Evolutionary conservation across 345 rosid genomes (phyloP).

Genomic region (Pistacia vera): DNA sequence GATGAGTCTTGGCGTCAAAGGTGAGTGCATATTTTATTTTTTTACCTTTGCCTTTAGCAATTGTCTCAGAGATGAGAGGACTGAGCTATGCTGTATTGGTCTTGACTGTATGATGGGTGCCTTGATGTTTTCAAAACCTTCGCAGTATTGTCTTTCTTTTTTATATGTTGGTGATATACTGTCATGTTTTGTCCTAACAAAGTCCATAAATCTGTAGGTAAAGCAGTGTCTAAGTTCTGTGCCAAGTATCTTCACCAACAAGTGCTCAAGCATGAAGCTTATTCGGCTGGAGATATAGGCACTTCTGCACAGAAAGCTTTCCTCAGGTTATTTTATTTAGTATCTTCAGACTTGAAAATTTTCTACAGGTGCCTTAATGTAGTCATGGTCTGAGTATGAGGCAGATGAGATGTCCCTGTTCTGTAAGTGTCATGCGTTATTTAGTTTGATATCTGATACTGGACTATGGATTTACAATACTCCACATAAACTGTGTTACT

Average conservation of each 20-base stretch:
- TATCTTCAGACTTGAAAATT: not conserved
- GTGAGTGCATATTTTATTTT: constrained; percentile 2
- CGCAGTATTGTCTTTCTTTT: not conserved
- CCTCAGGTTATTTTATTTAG: constrained; percentile 51
- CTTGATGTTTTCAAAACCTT: not conserved
- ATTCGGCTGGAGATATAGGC: constrained; percentile 69
- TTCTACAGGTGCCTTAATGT: constrained; percentile 4
- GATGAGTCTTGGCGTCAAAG: not conserved
- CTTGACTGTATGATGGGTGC: not conserved
- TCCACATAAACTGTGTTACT: not conserved
- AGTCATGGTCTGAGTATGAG: constrained; percentile 4
- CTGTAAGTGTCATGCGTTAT: not conserved
- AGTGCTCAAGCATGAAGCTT: constrained; percentile 63
- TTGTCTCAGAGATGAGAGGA: not conserved
- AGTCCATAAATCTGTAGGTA: constrained; percentile 46
- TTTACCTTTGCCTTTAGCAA: not conserved
- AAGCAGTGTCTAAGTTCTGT: constrained; percentile 84
- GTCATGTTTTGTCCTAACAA: constrained; percentile 11
- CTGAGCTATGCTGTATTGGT: not conserved
- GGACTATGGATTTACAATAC: not conserved
- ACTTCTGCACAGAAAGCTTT: constrained; percentile 66
- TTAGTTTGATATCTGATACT: constrained; percentile 11
- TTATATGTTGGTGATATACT: not conserved
- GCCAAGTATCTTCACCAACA: constrained; percentile 85
- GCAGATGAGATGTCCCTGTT: constrained; percentile 7